phyloP scores from a whole-genome alignment of 2,329 filamentous ascomycete species.

The Stachybotrys chlorohalonatus region DNA sequence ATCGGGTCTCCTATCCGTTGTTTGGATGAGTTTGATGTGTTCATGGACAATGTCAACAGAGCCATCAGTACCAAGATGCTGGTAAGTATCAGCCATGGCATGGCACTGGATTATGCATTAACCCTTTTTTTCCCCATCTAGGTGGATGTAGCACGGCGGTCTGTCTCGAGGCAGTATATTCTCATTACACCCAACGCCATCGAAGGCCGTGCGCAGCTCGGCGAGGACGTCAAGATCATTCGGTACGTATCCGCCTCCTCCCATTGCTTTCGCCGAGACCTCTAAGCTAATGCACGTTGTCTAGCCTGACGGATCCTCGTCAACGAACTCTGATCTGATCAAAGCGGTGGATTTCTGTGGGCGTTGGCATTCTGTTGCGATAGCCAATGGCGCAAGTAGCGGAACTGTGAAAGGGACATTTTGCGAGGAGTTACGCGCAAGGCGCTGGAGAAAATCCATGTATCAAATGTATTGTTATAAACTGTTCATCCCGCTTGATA shows the following conservation, averaged over 20 bases:
- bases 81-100: slow-evolving; percentile 38
- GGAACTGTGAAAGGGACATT: neutral
- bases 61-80: slow-evolving; percentile 92
- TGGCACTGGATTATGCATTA: neutral
- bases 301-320: slow-evolving; percentile 49
- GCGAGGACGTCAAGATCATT: slow-evolving; percentile 70
- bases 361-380: neutral
- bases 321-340: slow-evolving; percentile 35
- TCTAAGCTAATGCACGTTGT: slow-evolving; percentile 12
- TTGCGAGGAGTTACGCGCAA: neutral
- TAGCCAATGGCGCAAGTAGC: neutral
- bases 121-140: slow-evolving; percentile 23
- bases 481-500: neutral
- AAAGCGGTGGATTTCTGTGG: neutral
- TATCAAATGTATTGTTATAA: neutral
- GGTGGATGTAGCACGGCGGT: slow-evolving; percentile 76
- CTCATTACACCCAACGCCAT: slow-evolving; percentile 92
- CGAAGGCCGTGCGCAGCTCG: slow-evolving; percentile 44
- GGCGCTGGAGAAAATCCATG: neutral
- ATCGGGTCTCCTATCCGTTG: slow-evolving; percentile 95
- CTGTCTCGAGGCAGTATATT: slow-evolving; percentile 88
- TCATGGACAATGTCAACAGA: slow-evolving; percentile 97
- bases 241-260: slow-evolving; percentile 36
- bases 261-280: neutral
- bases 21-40: slow-evolving; percentile 96